Evolutionary conservation across 1,284 basidiomycete genomes (phyloP).

Genomic region (Austroboletus rostrupii): DNA sequence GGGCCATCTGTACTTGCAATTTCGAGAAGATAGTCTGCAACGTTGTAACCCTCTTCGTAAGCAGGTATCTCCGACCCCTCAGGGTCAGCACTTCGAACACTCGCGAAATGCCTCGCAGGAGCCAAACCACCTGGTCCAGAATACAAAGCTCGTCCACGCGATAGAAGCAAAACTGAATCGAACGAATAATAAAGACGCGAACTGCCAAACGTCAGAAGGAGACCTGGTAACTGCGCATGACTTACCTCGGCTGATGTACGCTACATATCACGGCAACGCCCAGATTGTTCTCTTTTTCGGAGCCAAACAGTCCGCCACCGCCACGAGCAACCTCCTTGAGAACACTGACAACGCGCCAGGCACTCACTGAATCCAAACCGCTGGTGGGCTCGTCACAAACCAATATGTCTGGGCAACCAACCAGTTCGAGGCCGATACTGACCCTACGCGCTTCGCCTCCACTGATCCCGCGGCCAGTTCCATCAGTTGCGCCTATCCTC

Average conservation of each 20-base stretch:
- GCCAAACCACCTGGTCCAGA: slow-evolving; percentile 68
- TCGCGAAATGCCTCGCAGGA: slow-evolving; percentile 63
- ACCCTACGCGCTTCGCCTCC: slow-evolving; percentile 85
- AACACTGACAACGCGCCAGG: slow-evolving; percentile 72
- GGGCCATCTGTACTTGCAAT: slow-evolving; percentile 64
- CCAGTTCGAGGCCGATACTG: slow-evolving; percentile 80
- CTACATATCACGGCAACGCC: slow-evolving; percentile 72
- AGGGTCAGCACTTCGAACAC: slow-evolving; percentile 32
- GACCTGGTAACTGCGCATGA: background rate
- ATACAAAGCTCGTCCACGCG: slow-evolving; percentile 78
- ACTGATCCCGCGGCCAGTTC: slow-evolving; percentile 68
- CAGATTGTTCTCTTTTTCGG: slow-evolving; percentile 10
- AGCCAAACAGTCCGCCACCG: slow-evolving; percentile 26
- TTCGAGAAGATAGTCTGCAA: slow-evolving; percentile 86
- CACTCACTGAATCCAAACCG: slow-evolving; percentile 83
- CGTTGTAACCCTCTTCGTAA: slow-evolving; percentile 74
- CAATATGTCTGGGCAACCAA: slow-evolving; percentile 76
- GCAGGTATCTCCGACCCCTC: slow-evolving; percentile 35
- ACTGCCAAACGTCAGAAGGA: slow-evolving; percentile 30
- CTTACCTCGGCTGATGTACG: slow-evolving; percentile 81
- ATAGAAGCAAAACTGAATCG: slow-evolving; percentile 74
- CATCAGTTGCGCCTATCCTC: slow-evolving; percentile 60
- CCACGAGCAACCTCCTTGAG: slow-evolving; percentile 73
- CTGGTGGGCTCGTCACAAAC: slow-evolving; percentile 85
- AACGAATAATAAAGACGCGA: slow-evolving; percentile 85